phyloP scores from a whole-genome alignment of 768 basidiomycete species.

The Amanita molliuscula region DNA sequence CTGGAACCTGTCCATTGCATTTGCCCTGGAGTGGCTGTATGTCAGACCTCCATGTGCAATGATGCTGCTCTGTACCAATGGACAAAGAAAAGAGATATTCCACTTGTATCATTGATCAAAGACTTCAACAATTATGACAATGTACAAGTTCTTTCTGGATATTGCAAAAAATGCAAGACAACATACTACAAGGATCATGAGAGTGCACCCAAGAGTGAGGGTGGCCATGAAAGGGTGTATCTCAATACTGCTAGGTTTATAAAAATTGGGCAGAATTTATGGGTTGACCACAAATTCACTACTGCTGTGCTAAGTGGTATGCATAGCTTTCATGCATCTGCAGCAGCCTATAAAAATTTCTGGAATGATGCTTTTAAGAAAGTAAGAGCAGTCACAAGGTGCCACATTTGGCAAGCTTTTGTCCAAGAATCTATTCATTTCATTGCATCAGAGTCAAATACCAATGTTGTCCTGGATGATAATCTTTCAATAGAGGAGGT shows the following conservation, averaged over 20 bases:
- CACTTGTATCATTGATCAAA: not conserved
- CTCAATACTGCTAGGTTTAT: not conserved
- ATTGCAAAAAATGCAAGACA: not conserved
- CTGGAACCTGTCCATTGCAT: not conserved
- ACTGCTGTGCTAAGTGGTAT: not conserved
- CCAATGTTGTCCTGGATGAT: constrained; percentile 6
- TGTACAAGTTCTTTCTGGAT: too few relatives aligned
- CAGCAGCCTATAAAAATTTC: not conserved
- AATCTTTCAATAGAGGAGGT: constrained; percentile 7
- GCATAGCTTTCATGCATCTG: not conserved
- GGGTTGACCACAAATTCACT: not conserved
- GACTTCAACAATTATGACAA: not conserved
- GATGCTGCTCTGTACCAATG: not conserved
- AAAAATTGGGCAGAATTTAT: not conserved
- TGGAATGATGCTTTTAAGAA: not conserved
- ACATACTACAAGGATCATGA: not conserved
- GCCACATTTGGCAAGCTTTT: too few relatives aligned
- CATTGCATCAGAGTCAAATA: constrained; percentile 8
- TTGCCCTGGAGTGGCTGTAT: not conserved
- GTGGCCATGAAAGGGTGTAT: not conserved
- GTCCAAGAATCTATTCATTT: constrained; percentile 13
- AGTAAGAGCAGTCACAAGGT: too few relatives aligned
- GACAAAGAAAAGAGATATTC: not conserved
- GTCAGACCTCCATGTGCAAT: not conserved
- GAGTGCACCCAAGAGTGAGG: not conserved